Base-by-base conservation (phyloP, 306 rosid genomes). In the Castanospermum australe region DNA sequence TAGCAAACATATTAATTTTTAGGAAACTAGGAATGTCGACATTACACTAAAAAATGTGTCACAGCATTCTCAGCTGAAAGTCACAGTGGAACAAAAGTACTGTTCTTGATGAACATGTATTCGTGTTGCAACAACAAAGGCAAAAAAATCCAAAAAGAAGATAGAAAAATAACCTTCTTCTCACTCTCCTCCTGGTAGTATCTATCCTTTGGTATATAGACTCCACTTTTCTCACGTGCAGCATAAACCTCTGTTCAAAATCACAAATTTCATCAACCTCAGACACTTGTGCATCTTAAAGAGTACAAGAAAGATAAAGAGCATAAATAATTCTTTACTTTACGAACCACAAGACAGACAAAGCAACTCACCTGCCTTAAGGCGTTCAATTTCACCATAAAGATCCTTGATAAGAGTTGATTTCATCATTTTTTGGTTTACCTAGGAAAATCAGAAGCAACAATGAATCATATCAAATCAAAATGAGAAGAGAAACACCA, bases 391-490 rank as follows among this genome's bases (percentile, higher is more conserved):
- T 91, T 96, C 99, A 83, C 98, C 96, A 66, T 96, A 96, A 57
- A 96, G 97, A 82, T 96, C 99, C 86, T 96, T 96, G 76, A 96
- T 96, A 45, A 93, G 92, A 1, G 99, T 96, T 73, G 98, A 84
- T 84, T 96, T 96, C 99, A 96, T 96, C 99, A 96, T 91, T 81
- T 96, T 96, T 77, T 96, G 99, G 76, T 96, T 95, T 65, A 95
- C 90, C 99, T 95, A 62, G 70, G 67, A 35, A 30, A 57, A 36
- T 42, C 22, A 71, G 21, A 41, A 10, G 39, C 33, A 5, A 65
- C 2, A 39, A 65, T 2, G 20, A 21, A 11, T 11, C 5, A 67
- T 9, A 22, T 24, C 20, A 11, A 67, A 15, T 4, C 35, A 2
- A 44, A 45, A 44, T 7, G 12, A 25, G 2, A 67, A 24, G 3